These are phyloP conservation scores for Graphilbum ipis-grandicollis DNA, from an alignment of 2,329 filamentous ascomycete species.

Conservation along the genomic window DNA sequence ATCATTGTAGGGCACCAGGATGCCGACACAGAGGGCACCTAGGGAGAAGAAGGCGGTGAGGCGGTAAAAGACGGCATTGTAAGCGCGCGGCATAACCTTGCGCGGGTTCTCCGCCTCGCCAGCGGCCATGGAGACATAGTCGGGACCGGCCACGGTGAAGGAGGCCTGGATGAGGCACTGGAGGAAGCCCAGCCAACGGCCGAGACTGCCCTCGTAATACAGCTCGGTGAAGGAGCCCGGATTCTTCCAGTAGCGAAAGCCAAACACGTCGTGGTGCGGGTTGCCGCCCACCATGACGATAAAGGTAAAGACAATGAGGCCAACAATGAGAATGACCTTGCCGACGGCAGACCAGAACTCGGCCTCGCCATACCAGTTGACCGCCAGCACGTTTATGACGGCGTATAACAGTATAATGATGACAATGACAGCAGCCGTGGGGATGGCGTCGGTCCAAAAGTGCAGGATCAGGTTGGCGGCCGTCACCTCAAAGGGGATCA, in stretches of 20 bases:
- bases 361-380: conserved; percentile 7
- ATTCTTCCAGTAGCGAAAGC: conserved; percentile 10
- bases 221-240: conserved; percentile 23
- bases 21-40: conserved; percentile 13
- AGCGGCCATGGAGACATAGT: conserved; percentile 23
- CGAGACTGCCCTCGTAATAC: conserved; percentile 15
- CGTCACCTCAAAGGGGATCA: conserved; percentile 1
- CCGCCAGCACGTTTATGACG: conserved; percentile 5
- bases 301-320: conserved; percentile 31
- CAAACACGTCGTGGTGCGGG: conserved; percentile 3
- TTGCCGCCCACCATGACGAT: conserved; percentile 24
- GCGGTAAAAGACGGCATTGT: conserved; percentile 13
- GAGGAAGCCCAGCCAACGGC: conserved; percentile 23
- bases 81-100: conserved; percentile 8
- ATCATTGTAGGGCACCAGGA: conserved; percentile 12
- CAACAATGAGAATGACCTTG: conserved; percentile 30
- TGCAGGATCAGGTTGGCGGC: conserved; percentile 4
- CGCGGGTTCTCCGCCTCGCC: conserved; percentile 10
- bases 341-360: conserved; percentile 11
- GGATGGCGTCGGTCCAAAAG: conserved; percentile 7
- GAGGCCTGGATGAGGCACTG: conserved; percentile 4
- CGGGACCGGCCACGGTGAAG: conserved; percentile 22
- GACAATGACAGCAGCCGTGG: neutral
- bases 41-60: conserved; percentile 15
- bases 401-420: conserved; percentile 11